Evolutionary conservation across 1,139 yeast species (phyloP), one percentile per base, ranked within the genome.

Genomic region (Geotrichum bryndzae): DNA sequence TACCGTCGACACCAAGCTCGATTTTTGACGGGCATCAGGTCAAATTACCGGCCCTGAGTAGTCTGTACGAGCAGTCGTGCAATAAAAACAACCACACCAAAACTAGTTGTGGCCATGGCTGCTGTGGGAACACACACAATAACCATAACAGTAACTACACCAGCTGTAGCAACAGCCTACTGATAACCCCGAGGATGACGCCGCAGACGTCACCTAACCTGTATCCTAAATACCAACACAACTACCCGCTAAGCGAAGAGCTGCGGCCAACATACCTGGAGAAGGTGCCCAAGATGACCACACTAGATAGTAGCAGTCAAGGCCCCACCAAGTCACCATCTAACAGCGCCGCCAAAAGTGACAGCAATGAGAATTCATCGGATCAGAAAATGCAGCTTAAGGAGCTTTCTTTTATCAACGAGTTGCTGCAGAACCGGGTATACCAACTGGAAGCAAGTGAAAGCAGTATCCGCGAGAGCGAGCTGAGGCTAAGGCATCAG

Each of bases 361-460:
- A 31, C 51, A 38, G 22, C 38, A 2, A 11, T 2, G 41, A 22
- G 22, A 10, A 52, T 8, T 10, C 53, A 48, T 22, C 22, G 8
- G 13, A 51, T 13, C 60, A 69, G 41, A 62, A 66, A 51, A 67
- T 69, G 2, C 60, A 71, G 31, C 65, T 70, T 29, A 84, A 90
- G 13, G 98, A 92, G 72, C 79, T 92, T 64, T 97, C 92, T 73
- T 79, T 91, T 56, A 96, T 92, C 48, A 91, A 90, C 70, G 97
- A 91, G 71, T 78, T 91, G 65, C 89, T 89, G 77, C 82, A 90
- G 67, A 84, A 92, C 5, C 82, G 96, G 67, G 89, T 92, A 57
- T 79, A 82, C 75, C 97, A 92, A 71, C 79, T 92, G 66, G 97
- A 92, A 73, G 83, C 83, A 23, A 76, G 81, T 77, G 91, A 87